These are phyloP conservation scores for Selenicereus undatus DNA, from an alignment of 148 eudicot species.

Conservation along the genomic window DNA sequence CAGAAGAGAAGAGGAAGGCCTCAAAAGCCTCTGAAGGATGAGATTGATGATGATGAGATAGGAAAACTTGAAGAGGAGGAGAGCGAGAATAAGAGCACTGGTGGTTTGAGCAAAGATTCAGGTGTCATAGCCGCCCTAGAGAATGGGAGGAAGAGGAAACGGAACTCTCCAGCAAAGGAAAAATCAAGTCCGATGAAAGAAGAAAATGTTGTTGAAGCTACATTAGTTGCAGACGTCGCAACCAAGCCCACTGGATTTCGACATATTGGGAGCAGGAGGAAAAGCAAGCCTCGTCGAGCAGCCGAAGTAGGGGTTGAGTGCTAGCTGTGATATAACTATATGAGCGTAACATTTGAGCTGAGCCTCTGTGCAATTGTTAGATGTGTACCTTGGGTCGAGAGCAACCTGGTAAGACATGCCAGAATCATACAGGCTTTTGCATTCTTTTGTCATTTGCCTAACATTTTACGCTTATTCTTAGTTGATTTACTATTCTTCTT, in stretches of 20 bases:
- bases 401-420: constrained; percentile 23
- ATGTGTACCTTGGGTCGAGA: constrained; percentile 9
- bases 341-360: neutral
- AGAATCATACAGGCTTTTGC: constrained; percentile 17
- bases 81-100: constrained; percentile 30
- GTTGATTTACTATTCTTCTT: constrained; percentile 11
- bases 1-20: constrained; percentile 94
- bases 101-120: constrained; percentile 33
- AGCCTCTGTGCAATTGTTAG: constrained; percentile 8
- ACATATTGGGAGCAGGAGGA: constrained; percentile 65
- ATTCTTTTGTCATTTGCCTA: constrained; percentile 28
- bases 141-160: constrained; percentile 54
- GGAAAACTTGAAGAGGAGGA: constrained; percentile 47
- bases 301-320: constrained; percentile 81
- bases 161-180: constrained; percentile 43
- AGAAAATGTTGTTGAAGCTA: constrained; percentile 42
- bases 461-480: constrained; percentile 20
- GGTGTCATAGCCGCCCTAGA: constrained; percentile 25
- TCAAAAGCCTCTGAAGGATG: constrained; percentile 55
- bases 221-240: constrained; percentile 40
- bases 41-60: constrained; percentile 45
- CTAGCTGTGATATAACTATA: constrained; percentile 18
- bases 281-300: constrained; percentile 80
- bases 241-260: constrained; percentile 55
- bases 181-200: constrained; percentile 36